A percentile compares a stretch with the other conserved stretches of the same genome.
Conservation (phyloP, 2,329 filamentous ascomycete genomes). For the Xylariaceae sp. region DNA sequence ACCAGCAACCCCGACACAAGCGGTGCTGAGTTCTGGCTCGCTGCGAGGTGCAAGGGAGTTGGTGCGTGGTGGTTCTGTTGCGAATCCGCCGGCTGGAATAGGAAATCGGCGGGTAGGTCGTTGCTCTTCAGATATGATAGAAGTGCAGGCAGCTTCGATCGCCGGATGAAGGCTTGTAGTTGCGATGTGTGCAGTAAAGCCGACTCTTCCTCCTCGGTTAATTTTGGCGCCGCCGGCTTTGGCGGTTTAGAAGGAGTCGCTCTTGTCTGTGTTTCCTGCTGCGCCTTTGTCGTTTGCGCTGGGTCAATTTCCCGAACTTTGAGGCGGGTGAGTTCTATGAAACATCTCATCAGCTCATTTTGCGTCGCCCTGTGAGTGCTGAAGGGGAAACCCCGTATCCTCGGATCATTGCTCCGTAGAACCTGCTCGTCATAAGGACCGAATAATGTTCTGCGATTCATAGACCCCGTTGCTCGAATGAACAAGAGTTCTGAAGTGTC, state of each 20-base stretch:
- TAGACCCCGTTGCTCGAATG: constrained; percentile 82
- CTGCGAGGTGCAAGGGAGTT: constrained; percentile 83
- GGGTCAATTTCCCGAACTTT: constrained; percentile 82
- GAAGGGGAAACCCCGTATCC: constrained; percentile 89
- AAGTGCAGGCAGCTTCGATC: constrained; percentile 86
- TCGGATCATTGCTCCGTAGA: constrained; percentile 73
- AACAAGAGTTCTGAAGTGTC: constrained; percentile 86
- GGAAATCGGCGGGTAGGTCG: constrained; percentile 69
- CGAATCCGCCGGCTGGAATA: constrained; percentile 69
- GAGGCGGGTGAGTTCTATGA: constrained; percentile 88
- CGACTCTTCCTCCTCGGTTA: constrained; percentile 81
- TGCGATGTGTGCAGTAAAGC: constrained; percentile 84
- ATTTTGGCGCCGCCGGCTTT: constrained; percentile 61
- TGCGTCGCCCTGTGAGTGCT: constrained; percentile 90
- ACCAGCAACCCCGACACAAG: constrained; percentile 77
- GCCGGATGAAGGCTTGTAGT: constrained; percentile 82
- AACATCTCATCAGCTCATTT: constrained; percentile 90
- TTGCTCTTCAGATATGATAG: constrained; percentile 84
- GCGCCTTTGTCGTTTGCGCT: constrained; percentile 53
- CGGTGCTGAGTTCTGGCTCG: constrained; percentile 76
- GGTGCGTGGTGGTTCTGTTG: constrained; percentile 78
- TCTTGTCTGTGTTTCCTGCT: constrained; percentile 44
- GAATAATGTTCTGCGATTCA: constrained; percentile 85
- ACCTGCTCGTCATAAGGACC: constrained; percentile 90
- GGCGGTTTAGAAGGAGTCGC: constrained; percentile 48